Evolutionary conservation across 2,329 filamentous ascomycete genomes (phyloP), one percentile per base, ranked within the genome.

Genomic region (Grosmannia huntii): DNA sequence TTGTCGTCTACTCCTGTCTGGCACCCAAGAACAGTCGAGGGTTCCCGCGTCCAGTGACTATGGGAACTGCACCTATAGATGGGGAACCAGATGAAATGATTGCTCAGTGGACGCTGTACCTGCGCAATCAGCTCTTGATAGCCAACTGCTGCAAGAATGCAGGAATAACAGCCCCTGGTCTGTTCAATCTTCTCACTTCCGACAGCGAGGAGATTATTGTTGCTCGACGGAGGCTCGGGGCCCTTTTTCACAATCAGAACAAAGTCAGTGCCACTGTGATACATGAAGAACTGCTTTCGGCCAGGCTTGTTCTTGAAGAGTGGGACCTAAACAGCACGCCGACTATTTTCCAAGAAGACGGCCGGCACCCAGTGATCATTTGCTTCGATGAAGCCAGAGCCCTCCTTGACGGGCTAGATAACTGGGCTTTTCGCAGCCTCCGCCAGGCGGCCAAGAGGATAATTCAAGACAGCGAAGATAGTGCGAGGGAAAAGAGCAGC

Each of bases 371-470:
- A 5, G 12, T 38, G 36, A 53, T 57, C 12, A 11, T 57, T 21
- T 57, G 56, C n/a, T 38, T 57, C 25, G 56, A 57, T 23, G 50
- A 57, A 21, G 50, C 50, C 5, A 21, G 50, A n/a, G 27, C 50
- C 1, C 41, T 57, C 11, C 27, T 57, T 2, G 38, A 53, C 14
- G 27, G 25, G 12, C 25, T 5, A 3, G 10, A 23, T 12, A 38
- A 53, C n/a, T 10, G 19, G 6, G 50, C 23, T 4, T 57, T 57
- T 10, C 38, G 21, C 2, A 49, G 5, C 4, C 28, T 57, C 4
- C 50, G 38, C 67, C 21, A 66, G 23, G 50, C 50, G 10, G 25
- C 50, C 7, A 16, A 31, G 23, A 56, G 23, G 3, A 19, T 21
- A 12, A 53, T 36, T n/a, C 16, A 23, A 4, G 16, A 6, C 23